Evolutionary conservation across 2,329 filamentous ascomycete genomes (phyloP).

Genomic region (Claviceps sp.): DNA sequence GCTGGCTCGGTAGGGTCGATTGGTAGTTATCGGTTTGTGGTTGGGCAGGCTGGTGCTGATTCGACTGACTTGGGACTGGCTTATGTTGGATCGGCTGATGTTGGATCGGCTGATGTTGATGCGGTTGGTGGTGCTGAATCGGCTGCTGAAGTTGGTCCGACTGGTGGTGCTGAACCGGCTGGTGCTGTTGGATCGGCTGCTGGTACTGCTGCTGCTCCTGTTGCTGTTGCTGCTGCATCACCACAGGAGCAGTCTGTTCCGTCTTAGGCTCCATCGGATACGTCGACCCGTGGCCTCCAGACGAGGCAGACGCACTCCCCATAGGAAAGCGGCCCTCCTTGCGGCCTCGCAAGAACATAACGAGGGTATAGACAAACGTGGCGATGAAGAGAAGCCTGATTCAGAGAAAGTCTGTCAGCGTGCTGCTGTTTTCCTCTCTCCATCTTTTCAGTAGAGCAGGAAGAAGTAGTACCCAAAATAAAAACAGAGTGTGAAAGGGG

Average conservation of each 20-base stretch:
- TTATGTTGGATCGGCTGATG: background rate
- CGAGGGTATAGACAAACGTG: conserved; percentile 22
- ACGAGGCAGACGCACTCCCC: conserved; percentile 2
- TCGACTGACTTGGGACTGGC: conserved; percentile 6
- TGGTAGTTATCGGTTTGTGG: conserved; percentile 7
- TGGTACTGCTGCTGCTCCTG: conserved; percentile 11
- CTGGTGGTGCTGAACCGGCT: background rate
- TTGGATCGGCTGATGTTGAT: conserved; percentile 5
- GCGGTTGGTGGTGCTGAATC: conserved; percentile 9
- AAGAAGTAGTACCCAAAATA: no score
- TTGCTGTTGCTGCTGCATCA: conserved; percentile 10
- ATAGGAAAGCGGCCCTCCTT: conserved; percentile 23
- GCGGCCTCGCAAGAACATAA: conserved; percentile 23
- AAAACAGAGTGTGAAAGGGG: no score
- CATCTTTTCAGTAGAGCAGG: no score
- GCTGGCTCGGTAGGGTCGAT: conserved; percentile 10
- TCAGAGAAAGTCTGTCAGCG: background rate
- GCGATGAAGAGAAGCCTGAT: conserved; percentile 27
- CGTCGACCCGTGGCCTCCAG: conserved; percentile 5
- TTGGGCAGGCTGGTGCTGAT: conserved; percentile 11
- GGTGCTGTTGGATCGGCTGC: conserved; percentile 2
- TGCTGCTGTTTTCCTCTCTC: background rate
- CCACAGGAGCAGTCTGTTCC: conserved; percentile 8
- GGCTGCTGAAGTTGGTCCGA: background rate
- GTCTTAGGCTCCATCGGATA: conserved; percentile 23